Base-by-base conservation (phyloP, 805 yeast species). In the Brettanomyces nanus region DNA sequence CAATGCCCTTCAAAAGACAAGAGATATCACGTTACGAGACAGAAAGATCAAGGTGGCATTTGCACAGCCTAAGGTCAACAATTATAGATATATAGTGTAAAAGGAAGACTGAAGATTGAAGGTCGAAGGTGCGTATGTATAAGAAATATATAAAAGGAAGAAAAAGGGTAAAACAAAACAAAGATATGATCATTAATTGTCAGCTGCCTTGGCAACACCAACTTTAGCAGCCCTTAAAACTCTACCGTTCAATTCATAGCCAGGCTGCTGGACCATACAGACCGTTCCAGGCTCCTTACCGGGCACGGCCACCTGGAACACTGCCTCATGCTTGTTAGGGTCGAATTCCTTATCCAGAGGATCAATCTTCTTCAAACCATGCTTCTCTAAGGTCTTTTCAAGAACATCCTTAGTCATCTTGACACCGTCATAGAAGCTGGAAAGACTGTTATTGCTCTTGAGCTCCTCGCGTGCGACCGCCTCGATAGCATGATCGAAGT, bases 201-300 rank as follows among this genome's bases (percentile, higher is more conserved):
- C 34, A 6, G 34, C 22, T 19, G 34, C 75, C 66, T 82, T 85
- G 48, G 87, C 96, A 54, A 87, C 75, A 51, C 97, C 97, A 48
- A 87, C 97, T 71, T 87, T 87, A 42, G 97, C 95, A 23, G 97
- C 95, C 65, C 97, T 77, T 58, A 87, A 71, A 25, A 87, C 95
- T 59, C 97, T 75, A 51, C 81, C 77, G 65, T 86, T 86, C 54
- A 86, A 71, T 42, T 80, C 77, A 66, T 80, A 87, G 31, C 97
- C 97, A 19, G 80, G 73, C 65, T 84, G 95, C 66, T 87, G 95
- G 43, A 89, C 96, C 54, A 76, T 85, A 77, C 89, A 83, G 42
- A 87, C 85, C 20, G 95, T 81, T 43, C 95, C 95, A 14, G 95
- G 85, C 62, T 84, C 90, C 62, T 85, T 85, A 50, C 76, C 92